phyloP scores from a whole-genome alignment of 192 early-diverging fungal species.

The Coemansia sp. region DNA sequence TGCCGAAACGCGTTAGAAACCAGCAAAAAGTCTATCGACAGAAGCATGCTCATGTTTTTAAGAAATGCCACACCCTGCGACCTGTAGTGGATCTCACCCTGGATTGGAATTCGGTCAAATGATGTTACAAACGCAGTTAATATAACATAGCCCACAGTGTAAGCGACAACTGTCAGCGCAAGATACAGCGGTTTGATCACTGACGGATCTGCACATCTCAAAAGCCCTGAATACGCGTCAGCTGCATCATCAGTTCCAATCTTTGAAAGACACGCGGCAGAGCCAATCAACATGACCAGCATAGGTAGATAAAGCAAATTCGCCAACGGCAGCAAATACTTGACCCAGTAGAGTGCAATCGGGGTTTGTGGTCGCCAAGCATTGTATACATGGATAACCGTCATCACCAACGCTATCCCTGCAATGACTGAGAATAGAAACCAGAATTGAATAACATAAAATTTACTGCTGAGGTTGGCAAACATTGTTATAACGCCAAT shows the following conservation, averaged over 20 bases:
- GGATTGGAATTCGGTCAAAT: constrained; percentile 64
- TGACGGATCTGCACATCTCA: constrained; percentile 55
- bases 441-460: constrained; percentile 56
- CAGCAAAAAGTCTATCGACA: constrained; percentile 68
- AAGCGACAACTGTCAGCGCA: constrained; percentile 59
- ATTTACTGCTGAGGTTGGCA: constrained; percentile 50
- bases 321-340: constrained; percentile 54
- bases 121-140: constrained; percentile 71
- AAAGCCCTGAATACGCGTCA: constrained; percentile 35
- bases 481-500: constrained; percentile 52
- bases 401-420: constrained; percentile 27
- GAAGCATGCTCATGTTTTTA: constrained; percentile 70
- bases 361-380: constrained; percentile 34
- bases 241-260: constrained; percentile 30
- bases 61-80: constrained; percentile 72
- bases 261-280: constrained; percentile 55
- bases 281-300: constrained; percentile 58
- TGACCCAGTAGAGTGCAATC: constrained; percentile 55
- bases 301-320: constrained; percentile 58
- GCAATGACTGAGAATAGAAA: constrained; percentile 43
- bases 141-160: constrained; percentile 63
- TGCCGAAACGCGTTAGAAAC: constrained; percentile 59
- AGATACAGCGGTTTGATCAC: constrained; percentile 62
- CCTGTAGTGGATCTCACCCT: constrained; percentile 71
- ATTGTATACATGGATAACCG: constrained; percentile 45